Evolutionary conservation across 495 filamentous ascomycete genomes (phyloP).

Genomic region (Daldinia vernicosa): DNA sequence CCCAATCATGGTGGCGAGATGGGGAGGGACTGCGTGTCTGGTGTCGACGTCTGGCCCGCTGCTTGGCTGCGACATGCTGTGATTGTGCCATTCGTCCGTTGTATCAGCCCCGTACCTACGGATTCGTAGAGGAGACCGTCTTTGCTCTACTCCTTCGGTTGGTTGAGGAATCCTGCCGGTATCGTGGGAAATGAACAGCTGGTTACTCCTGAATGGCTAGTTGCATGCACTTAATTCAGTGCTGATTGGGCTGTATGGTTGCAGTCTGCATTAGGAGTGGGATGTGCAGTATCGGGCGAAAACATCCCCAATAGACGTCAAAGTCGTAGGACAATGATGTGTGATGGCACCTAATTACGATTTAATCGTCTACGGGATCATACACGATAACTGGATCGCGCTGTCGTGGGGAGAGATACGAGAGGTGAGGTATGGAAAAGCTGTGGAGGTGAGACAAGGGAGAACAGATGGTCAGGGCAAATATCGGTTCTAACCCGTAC

Average conservation of each 20-base stretch:
- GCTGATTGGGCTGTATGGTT: slow-evolving; percentile 46
- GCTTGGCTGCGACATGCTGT: slow-evolving; percentile 46
- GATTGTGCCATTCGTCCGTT: slow-evolving; percentile 56
- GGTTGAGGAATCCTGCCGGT: slow-evolving; percentile 43
- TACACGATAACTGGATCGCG: slow-evolving; percentile 32
- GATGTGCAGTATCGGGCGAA: slow-evolving; percentile 48
- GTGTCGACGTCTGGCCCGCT: slow-evolving; percentile 48
- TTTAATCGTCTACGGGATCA: slow-evolving; percentile 18
- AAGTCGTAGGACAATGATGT: slow-evolving; percentile 40
- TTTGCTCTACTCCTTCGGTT: slow-evolving; percentile 43
- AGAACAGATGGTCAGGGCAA: slow-evolving; percentile 16
- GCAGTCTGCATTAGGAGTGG: slow-evolving; percentile 49
- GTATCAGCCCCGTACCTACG: slow-evolving; percentile 49
- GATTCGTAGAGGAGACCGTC: slow-evolving; percentile 42
- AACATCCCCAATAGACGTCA: slow-evolving; percentile 47
- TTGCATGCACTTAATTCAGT: slow-evolving; percentile 41
- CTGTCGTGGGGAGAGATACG: slow-evolving; percentile 20
- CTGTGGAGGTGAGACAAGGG: slow-evolving; percentile 22
- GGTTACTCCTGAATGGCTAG: slow-evolving; percentile 50
- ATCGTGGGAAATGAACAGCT: slow-evolving; percentile 47
- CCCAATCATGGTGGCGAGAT: slow-evolving; percentile 54
- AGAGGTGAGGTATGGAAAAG: slow-evolving; percentile 28
- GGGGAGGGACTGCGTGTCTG: slow-evolving; percentile 47
- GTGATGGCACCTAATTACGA: slow-evolving; percentile 41
- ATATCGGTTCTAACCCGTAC: slow-evolving; percentile 19